Conservation (phyloP, 2,329 filamentous ascomycete species). For the Pyricularia grisea region DNA sequence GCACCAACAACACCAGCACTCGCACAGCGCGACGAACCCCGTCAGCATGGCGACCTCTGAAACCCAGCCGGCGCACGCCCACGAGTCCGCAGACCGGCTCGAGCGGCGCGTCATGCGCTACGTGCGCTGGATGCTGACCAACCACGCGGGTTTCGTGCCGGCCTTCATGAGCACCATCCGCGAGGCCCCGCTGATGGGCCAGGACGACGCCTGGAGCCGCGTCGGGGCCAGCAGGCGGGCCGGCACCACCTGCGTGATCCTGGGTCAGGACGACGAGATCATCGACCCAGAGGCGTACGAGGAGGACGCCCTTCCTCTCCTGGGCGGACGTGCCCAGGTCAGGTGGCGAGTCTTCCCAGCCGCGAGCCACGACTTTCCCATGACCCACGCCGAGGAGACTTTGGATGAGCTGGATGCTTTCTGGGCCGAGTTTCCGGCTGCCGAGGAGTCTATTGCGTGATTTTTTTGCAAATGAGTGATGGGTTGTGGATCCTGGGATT, state of each 20-base stretch:
- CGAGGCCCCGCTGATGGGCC: constrained; percentile 41
- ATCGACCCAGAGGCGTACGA: constrained; percentile 41
- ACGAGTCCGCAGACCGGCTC: constrained; percentile 21
- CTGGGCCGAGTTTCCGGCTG: constrained; percentile 23
- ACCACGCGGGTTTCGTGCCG: constrained; percentile 49
- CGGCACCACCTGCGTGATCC: constrained; percentile 39
- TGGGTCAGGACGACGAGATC: constrained; percentile 42
- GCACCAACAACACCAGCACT: not conserved
- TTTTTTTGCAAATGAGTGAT: not conserved
- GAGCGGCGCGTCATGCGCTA: constrained; percentile 38
- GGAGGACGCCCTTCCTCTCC: constrained; percentile 37
- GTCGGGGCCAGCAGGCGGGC: constrained; percentile 19
- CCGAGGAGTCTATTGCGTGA: constrained; percentile 3
- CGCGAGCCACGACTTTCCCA: constrained; percentile 50
- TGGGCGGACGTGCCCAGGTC: constrained; percentile 37
- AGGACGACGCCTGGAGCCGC: constrained; percentile 39
- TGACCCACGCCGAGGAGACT: constrained; percentile 39
- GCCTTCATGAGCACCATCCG: constrained; percentile 51
- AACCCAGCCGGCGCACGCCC: constrained; percentile 19
- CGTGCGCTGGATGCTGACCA: constrained; percentile 47
- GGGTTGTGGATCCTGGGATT: not conserved
- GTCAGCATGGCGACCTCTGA: constrained; percentile 34
- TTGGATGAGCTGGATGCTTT: constrained; percentile 36
- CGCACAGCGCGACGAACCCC: constrained; percentile 9
- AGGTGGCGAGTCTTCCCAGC: constrained; percentile 42